Conservation (phyloP, 2,329 filamentous ascomycete genomes). For the Colletotrichum siamense region DNA sequence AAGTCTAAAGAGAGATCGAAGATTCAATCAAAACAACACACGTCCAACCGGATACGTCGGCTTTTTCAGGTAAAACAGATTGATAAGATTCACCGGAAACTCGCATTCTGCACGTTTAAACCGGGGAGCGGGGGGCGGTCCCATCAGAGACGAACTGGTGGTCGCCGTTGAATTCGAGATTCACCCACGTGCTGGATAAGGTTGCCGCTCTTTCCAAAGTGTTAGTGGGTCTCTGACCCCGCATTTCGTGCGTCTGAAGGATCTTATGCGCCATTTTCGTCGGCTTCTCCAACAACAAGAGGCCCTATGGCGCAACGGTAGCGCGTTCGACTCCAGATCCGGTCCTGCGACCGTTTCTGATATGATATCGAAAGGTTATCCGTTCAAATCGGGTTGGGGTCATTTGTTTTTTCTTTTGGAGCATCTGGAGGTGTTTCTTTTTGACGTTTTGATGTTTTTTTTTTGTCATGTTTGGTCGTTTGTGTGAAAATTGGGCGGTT, state of each 20-base stretch:
- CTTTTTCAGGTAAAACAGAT: neutral
- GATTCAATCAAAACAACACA: neutral
- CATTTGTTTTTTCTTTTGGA: neutral
- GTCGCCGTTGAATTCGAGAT: constrained; percentile 1
- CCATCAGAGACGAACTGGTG: neutral
- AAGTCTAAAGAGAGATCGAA: neutral
- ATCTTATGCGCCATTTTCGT: neutral
- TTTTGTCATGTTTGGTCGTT: neutral
- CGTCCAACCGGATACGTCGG: neutral
- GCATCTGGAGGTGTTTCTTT: neutral
- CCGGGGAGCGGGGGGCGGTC: neutral
- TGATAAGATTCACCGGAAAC: neutral
- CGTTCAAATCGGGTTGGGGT: constrained; percentile 22
- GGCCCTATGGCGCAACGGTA: constrained; percentile 21
- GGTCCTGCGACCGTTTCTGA: neutral
- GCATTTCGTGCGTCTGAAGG: neutral
- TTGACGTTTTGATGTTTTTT: neutral
- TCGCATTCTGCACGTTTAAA: neutral
- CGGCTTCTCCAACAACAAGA: accelerated
- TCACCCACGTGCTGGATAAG: constrained; percentile 1
- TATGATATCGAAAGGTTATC: constrained; percentile 19
- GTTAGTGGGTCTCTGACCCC: neutral
- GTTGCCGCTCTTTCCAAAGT: neutral
- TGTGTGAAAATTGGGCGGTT: neutral
- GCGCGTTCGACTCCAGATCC: constrained; percentile 21